phyloP scores from a whole-genome alignment of 2,329 filamentous ascomycete species.

The Botrytis sinoallii region DNA sequence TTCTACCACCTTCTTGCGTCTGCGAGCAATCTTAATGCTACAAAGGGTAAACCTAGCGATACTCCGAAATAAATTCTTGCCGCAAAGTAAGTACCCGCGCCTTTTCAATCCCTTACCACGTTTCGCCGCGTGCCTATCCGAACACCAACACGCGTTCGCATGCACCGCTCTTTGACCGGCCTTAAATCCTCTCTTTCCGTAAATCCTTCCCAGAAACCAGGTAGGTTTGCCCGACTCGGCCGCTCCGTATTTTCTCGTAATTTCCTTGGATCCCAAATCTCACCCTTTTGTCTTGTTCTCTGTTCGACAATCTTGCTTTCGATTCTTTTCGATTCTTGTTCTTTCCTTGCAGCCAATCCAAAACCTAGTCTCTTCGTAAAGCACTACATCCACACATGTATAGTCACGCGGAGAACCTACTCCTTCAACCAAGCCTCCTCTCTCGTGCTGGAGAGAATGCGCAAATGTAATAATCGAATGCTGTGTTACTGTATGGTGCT shows the following conservation, averaged over 20 bases:
- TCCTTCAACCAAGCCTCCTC: constrained; percentile 15
- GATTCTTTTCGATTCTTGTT: not conserved
- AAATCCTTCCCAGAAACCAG: constrained; percentile 17
- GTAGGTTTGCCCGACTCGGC: constrained; percentile 15
- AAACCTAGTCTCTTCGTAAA: constrained; percentile 16
- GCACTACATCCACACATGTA: constrained; percentile 17
- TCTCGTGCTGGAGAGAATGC: constrained; percentile 12
- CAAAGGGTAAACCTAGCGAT: constrained; percentile 20
- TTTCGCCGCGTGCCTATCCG: constrained; percentile 37
- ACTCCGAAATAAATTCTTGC: constrained; percentile 21
- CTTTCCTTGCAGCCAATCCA: constrained; percentile 4
- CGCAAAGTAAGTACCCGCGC: constrained; percentile 31
- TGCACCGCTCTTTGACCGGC: constrained; percentile 24
- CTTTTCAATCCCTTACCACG: constrained; percentile 31
- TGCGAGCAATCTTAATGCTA: constrained; percentile 23
- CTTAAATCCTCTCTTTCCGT: constrained; percentile 14
- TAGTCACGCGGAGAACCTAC: constrained; percentile 21
- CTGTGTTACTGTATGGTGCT: constrained; percentile 30
- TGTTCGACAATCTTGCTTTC: constrained; percentile 10
- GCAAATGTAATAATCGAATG: constrained; percentile 26
- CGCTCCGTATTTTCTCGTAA: constrained; percentile 16
- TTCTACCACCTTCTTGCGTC: constrained; percentile 21
- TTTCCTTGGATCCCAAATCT: constrained; percentile 9
- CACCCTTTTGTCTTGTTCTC: not conserved
- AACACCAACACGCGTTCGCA: constrained; percentile 37